A percentile compares a stretch with the other conserved stretches of the same genome.
These are phyloP conservation scores for Xanthoceras sorbifolium DNA, from an alignment of 345 rosid genomes.

Conservation along the genomic window DNA sequence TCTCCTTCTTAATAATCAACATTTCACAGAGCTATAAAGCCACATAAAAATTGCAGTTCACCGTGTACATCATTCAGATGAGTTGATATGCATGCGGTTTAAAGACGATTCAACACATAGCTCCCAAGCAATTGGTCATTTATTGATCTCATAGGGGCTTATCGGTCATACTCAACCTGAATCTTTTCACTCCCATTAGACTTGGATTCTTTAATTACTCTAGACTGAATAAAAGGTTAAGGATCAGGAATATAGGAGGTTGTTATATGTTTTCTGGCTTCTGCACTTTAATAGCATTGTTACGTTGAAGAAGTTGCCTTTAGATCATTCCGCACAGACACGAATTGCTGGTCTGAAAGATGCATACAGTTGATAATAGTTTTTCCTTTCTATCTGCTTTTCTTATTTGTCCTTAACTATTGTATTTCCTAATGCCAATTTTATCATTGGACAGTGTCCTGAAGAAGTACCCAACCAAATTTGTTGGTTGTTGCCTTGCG, in stretches of 20 bases:
- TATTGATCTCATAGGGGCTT: not conserved
- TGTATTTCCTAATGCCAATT: constrained; percentile 14
- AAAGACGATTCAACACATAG: not conserved
- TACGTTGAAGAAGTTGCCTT: not conserved
- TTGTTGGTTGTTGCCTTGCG: constrained; percentile 92
- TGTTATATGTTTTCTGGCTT: not conserved
- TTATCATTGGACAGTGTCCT: constrained; percentile 52
- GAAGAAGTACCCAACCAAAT: constrained; percentile 76
- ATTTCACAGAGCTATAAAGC: not conserved
- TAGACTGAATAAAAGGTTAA: not conserved
- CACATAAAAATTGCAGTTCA: not conserved
- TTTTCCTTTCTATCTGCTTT: not conserved
- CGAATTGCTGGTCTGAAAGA: not conserved
- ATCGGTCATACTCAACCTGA: not conserved
- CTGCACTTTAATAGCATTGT: not conserved
- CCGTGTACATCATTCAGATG: not conserved
- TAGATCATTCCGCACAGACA: not conserved
- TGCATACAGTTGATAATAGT: constrained; percentile 6
- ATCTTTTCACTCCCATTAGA: not conserved
- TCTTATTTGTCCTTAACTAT: constrained; percentile 9
- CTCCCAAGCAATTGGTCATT: not conserved
- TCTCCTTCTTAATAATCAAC: not conserved
- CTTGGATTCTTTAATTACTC: not conserved
- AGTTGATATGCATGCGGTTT: not conserved
- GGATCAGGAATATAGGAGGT: not conserved